Evolutionary conservation across 2,329 filamentous ascomycete species (phyloP).

Genomic region (Penicillium sp.): DNA sequence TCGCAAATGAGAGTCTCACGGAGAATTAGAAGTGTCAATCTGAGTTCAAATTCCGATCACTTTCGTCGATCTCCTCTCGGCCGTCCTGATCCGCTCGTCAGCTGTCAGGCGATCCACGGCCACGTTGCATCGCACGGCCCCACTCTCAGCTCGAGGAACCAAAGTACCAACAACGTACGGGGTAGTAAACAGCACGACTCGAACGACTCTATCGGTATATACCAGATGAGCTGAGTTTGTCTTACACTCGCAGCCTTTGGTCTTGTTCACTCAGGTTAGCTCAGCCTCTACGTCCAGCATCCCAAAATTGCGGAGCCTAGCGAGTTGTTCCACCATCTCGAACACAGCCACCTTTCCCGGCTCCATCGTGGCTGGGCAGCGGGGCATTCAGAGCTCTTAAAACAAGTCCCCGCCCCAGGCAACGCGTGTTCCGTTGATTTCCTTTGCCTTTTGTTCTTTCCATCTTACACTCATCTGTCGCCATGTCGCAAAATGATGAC

Average conservation of each 20-base stretch:
- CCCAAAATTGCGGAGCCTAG: neutral
- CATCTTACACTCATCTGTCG: neutral
- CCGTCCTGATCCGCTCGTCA: neutral
- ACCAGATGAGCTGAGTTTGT: neutral
- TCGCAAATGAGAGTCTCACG: neutral
- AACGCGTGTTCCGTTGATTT: neutral
- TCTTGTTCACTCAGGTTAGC: neutral
- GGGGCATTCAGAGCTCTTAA: slow-evolving; percentile 22
- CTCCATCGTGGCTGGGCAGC: slow-evolving; percentile 28
- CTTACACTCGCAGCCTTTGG: neutral
- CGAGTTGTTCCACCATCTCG: neutral
- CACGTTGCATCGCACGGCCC: neutral
- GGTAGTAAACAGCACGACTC: neutral
- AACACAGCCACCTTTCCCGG: slow-evolving; percentile 13
- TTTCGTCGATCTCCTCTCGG: neutral
- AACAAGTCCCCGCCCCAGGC: slow-evolving; percentile 12
- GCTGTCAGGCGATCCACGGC: neutral
- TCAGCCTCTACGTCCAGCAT: neutral
- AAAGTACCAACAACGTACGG: neutral
- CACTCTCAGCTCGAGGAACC: neutral
- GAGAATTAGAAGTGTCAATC: neutral
- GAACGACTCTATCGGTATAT: neutral
- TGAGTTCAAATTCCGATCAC: neutral
- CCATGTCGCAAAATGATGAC: slow-evolving; percentile 52
- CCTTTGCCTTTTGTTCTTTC: neutral